These are phyloP conservation scores for Fusarium armeniacum DNA, from an alignment of 2,329 filamentous ascomycete genomes.

Conservation along the genomic window DNA sequence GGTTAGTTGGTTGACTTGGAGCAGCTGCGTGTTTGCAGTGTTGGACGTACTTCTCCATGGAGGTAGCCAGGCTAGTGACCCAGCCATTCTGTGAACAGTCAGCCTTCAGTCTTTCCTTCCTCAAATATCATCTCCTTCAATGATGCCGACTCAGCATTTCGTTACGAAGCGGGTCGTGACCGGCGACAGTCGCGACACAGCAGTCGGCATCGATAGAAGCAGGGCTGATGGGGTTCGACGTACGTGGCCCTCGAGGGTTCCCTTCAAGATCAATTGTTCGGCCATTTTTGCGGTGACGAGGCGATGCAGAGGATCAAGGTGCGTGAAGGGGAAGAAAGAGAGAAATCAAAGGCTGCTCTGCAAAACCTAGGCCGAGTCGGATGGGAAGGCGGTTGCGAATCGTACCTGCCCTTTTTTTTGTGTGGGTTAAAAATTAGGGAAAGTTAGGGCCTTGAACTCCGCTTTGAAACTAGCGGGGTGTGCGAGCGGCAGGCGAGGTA, in stretches of 20 bases:
- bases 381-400: slow-evolving; percentile 54
- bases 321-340: slow-evolving; percentile 55
- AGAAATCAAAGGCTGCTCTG: slow-evolving; percentile 52
- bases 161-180: slow-evolving; percentile 32
- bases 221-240: slow-evolving; percentile 56
- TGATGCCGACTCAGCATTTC: slow-evolving; percentile 30
- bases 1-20: slow-evolving; percentile 32
- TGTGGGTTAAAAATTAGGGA: slow-evolving; percentile 62
- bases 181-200: slow-evolving; percentile 39
- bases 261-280: slow-evolving; percentile 96
- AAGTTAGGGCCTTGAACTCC: slow-evolving; percentile 60
- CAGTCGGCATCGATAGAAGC: slow-evolving; percentile 33
- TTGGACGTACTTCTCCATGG: slow-evolving; percentile 90
- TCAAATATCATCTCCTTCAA: slow-evolving; percentile 17
- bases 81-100: slow-evolving; percentile 80
- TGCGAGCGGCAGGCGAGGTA: slow-evolving; percentile 12
- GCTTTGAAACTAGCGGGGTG: slow-evolving; percentile 34
- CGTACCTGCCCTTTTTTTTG: slow-evolving; percentile 60
- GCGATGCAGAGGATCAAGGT: slow-evolving; percentile 57
- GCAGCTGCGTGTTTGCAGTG: slow-evolving; percentile 14
- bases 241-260: slow-evolving; percentile 97
- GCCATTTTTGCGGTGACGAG: slow-evolving; percentile 74
- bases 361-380: slow-evolving; percentile 51
- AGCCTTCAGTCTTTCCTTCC: slow-evolving; percentile 44
- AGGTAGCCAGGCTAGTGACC: slow-evolving; percentile 98